Base-by-base conservation (phyloP, 371 early-diverging fungal species). In the Encephalitozoon hellem region DNA sequence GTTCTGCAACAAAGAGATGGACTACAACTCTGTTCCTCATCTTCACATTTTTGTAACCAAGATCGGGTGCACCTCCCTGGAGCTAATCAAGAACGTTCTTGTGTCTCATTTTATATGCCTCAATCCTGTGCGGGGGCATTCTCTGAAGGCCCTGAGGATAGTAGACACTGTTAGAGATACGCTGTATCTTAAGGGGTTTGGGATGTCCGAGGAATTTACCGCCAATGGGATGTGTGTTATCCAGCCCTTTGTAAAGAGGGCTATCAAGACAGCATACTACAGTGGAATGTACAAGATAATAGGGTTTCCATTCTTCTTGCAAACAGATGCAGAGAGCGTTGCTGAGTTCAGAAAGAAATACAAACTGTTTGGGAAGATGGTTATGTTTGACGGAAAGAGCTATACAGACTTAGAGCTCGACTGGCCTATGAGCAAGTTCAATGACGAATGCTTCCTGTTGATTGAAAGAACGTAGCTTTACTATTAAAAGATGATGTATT, bases 181-280 rank as follows among this genome's bases (percentile, higher is more conserved):
- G 2, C 41, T 67, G 15, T 67, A 55, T 67, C 45, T 74, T 4
- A 54, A 45, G 23, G 21, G 30, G 23, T 74, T 53, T 39, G n/a
- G 21, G 2, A 2, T 55, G 8, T 26, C 32, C 9, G 67, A 74
- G 30, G 52, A 42, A 25, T 74, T 74, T 41, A 74, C 68, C 12
- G 41, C 67, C 26, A 41, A 74, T 45, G 74, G 74, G 45, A 74
- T 74, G 74, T 63, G 64, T 43, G 49, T 74, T 26, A 49, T 73
- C 25, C 73, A 73, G 47, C 18, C 26, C 0, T 73, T 73, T 49
- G 15, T 39, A n/a, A 53, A 38, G 25, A 64, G 47, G 12, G 49
- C 47, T 12, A 34, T 73, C 25, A 73, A 73, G 25, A 51, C 45
- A 11, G 73, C 73, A 11, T 73, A 73, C 41, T 73, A 55, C 28